Base-by-base conservation (phyloP, 805 yeast genomes). In the Kodamaea leandrae region DNA sequence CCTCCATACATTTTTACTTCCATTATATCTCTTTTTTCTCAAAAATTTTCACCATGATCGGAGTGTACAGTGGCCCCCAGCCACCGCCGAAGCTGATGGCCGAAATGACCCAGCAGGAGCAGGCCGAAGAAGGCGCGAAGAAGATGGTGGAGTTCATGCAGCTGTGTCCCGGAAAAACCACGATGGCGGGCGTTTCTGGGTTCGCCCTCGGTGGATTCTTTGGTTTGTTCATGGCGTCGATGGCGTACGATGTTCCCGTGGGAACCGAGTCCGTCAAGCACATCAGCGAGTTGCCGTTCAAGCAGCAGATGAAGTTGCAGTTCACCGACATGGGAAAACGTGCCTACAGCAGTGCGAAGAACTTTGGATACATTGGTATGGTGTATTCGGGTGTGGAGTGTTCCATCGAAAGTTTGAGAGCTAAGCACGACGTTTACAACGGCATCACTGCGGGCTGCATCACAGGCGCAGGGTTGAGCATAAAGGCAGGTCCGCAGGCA, bases 401-500 rank as follows among this genome's bases (percentile, higher is more conserved):
- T 69, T 75, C 82, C 33, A 78, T 90, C 37, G 97, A 90, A 61
- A 79, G 93, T 20, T 60, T 77, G 39, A 74, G 98, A 53, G 97
- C 96, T 2, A 89, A 86, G 55, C 89, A 85, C 55, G 99, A 93
- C 62, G 77, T 91, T 8, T 88, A 83, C 66, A 93, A 93, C 59
- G 96, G 97, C 33, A 79, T 87, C 2, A 74, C 79, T 32, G 98
- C 98, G 3, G 99, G 99, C 2, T 93, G 97, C 65, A 71, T 91
- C 26, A 93, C 99, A 1, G 99, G 99, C 32, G 99, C 96, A 24
- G 97, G 96, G 0, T 74, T 93, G 39, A 95, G 97, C 2, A 76
- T 86, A 51, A 87, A 85, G 58, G 80, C 93, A 36, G 99, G 99
- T 1, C 99, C 99, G 1, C 89, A 83, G 53, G 95, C 96, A 20